Evolutionary conservation across 2,329 filamentous ascomycete species (phyloP).

Genomic region (Rosellinia necatrix): DNA sequence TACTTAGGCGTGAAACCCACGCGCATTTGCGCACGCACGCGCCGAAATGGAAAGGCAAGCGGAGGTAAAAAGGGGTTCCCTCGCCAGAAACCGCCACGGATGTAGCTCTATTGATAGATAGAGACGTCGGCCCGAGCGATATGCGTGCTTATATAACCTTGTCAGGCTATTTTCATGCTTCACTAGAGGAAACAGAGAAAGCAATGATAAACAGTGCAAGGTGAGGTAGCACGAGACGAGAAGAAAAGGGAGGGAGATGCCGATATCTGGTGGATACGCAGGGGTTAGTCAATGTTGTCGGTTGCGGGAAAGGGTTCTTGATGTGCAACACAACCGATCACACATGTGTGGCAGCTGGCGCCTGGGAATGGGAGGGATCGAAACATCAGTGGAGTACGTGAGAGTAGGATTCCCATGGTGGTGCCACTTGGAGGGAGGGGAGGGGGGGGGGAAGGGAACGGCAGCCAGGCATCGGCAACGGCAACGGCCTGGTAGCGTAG

Average conservation of each 20-base stretch:
- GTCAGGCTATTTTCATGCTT: conserved; percentile 5
- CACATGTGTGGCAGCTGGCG: conserved; percentile 21
- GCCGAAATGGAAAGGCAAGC: conserved; percentile 1
- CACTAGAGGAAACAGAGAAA: conserved; percentile 3
- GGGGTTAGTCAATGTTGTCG: conserved; percentile 17
- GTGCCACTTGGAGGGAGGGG: too few species aligned
- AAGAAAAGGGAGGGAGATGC: conserved; percentile 5
- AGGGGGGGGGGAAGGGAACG: too few species aligned
- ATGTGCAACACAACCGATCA: conserved; percentile 18
- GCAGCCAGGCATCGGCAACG: too few species aligned
- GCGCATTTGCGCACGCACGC: conserved; percentile 1
- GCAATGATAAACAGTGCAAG: conserved; percentile 1
- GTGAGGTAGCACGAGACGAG: conserved; percentile 3
- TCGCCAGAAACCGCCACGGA: background rate
- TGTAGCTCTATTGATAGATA: background rate
- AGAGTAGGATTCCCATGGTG: conserved; percentile 17
- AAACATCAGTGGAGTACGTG: conserved; percentile 7
- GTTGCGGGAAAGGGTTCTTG: conserved; percentile 10
- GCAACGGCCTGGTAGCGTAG: too few species aligned
- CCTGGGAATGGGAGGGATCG: background rate
- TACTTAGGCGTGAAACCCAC: background rate
- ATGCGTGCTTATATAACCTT: background rate
- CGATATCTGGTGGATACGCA: conserved; percentile 7
- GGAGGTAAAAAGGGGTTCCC: too few species aligned
- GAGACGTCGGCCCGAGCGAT: background rate